These are phyloP conservation scores for Suhomyces atakaporum DNA, from an alignment of 1,139 yeast species.

Conservation along the genomic window DNA sequence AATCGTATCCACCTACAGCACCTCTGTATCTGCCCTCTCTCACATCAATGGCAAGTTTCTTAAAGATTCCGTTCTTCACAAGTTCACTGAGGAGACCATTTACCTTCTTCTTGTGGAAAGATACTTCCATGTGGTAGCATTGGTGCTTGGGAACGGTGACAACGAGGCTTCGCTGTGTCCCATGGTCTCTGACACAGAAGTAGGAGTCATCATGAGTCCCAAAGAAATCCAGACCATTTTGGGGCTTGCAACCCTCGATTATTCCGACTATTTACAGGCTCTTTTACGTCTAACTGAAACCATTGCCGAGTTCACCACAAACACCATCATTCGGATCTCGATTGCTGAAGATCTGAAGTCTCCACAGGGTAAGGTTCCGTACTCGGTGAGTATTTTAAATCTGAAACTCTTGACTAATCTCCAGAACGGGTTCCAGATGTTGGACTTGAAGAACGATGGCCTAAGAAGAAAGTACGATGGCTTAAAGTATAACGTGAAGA, in stretches of 20 bases:
- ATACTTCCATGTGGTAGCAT: slow-evolving; percentile 17
- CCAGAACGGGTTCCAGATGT: slow-evolving; percentile 31
- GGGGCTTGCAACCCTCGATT: slow-evolving; percentile 19
- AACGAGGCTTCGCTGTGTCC: slow-evolving; percentile 6
- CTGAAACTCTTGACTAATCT: slow-evolving; percentile 28
- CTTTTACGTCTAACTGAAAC: slow-evolving; percentile 27
- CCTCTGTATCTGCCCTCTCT: too few species aligned
- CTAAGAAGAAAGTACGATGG: slow-evolving; percentile 34
- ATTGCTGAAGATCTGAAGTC: slow-evolving; percentile 11
- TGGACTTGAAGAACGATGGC: slow-evolving; percentile 34
- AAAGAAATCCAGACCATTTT: slow-evolving; percentile 18
- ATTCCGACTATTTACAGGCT: slow-evolving; percentile 26
- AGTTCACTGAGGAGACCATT: slow-evolving; percentile 25
- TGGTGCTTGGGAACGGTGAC: background rate
- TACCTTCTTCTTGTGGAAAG: slow-evolving; percentile 22
- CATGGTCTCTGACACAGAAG: slow-evolving; percentile 5
- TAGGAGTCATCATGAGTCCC: slow-evolving; percentile 26
- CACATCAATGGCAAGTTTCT: too few species aligned
- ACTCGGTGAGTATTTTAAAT: slow-evolving; percentile 26
- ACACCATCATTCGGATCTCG: slow-evolving; percentile 27
- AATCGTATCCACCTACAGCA: background rate
- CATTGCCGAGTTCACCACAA: slow-evolving; percentile 34
- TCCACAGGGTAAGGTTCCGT: slow-evolving; percentile 17
- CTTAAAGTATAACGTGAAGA: slow-evolving; percentile 32
- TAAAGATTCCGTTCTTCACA: slow-evolving; percentile 23